Percentiles rank a stretch among this genome's conserved stretches.
These are phyloP conservation scores for Schizophyllum amplum DNA, from an alignment of 1,284 basidiomycete genomes.

Conservation along the genomic window DNA sequence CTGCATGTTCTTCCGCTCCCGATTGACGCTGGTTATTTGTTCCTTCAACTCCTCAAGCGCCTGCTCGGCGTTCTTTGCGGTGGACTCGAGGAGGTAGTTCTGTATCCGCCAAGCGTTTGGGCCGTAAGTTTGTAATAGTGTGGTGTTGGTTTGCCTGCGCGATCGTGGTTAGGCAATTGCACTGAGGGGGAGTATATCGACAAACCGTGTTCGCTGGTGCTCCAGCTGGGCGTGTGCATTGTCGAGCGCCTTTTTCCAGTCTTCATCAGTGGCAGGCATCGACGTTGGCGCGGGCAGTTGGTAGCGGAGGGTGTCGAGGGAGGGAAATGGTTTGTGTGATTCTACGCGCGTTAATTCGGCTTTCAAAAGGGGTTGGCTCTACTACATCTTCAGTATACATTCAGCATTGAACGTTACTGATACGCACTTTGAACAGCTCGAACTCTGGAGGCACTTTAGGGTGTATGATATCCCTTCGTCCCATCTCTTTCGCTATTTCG, in stretches of 20 bases:
- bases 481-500: constrained; percentile 62
- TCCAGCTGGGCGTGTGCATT: constrained; percentile 84
- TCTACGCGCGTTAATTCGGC: constrained; percentile 70
- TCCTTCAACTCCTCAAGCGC: constrained; percentile 68
- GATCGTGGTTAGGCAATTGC: neutral
- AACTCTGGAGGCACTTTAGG: constrained; percentile 64
- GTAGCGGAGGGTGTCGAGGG: constrained; percentile 77
- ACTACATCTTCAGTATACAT: constrained; percentile 8
- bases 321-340: constrained; percentile 59
- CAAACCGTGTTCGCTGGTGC: constrained; percentile 80
- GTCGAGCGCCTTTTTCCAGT: constrained; percentile 71
- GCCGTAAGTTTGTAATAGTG: constrained; percentile 81
- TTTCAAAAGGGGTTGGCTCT: constrained; percentile 62
- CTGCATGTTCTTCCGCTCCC: constrained; percentile 80
- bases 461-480: constrained; percentile 48
- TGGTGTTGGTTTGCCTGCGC: constrained; percentile 76
- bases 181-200: constrained; percentile 9
- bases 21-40: constrained; percentile 75
- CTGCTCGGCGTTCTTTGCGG: constrained; percentile 67
- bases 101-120: constrained; percentile 87
- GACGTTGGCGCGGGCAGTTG: constrained; percentile 66
- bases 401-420: constrained; percentile 3
- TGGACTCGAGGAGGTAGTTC: constrained; percentile 81
- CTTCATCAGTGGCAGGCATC: constrained; percentile 61
- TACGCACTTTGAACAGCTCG: constrained; percentile 65